A percentile compares a stretch with the other conserved stretches of the same genome.
phyloP scores from a whole-genome alignment of 805 yeast genomes.

The Lipomyces orientalis region DNA sequence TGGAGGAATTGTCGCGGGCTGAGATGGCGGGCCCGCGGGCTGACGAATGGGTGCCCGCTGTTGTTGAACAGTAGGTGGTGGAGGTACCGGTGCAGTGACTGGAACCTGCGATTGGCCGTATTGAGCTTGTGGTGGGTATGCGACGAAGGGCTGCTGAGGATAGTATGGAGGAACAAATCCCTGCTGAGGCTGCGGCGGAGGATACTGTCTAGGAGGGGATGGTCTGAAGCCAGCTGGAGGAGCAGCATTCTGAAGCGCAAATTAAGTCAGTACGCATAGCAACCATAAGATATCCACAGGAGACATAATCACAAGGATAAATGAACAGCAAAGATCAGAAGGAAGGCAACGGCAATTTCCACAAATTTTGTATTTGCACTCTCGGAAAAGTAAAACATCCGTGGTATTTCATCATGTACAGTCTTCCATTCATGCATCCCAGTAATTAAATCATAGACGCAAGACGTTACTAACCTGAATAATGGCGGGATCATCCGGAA shows the following conservation, averaged over 20 bases:
- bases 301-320: not conserved
- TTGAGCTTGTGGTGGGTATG: constrained; percentile 39
- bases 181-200: constrained; percentile 24
- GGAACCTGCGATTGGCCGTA: constrained; percentile 26
- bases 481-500: constrained; percentile 44
- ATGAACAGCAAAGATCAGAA: constrained; percentile 44
- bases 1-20: constrained; percentile 9
- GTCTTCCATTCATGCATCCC: not conserved
- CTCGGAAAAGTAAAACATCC: constrained; percentile 44
- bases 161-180: constrained; percentile 32
- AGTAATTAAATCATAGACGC: not conserved
- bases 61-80: constrained; percentile 9
- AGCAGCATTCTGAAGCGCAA: constrained; percentile 15
- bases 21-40: constrained; percentile 29
- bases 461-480: constrained; percentile 42
- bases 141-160: constrained; percentile 34
- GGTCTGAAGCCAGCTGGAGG: constrained; percentile 32
- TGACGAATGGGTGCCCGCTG: constrained; percentile 26
- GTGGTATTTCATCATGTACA: constrained; percentile 44
- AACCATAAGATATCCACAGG: not conserved
- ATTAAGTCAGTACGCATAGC: not conserved
- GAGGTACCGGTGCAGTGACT: constrained; percentile 19
- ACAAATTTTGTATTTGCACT: constrained; percentile 45
- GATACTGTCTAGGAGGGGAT: constrained; percentile 18
- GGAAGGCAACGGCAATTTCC: constrained; percentile 54